Percentiles rank a stretch among this genome's conserved stretches.
These are phyloP conservation scores for Ceratobasidium sp. DNA, from an alignment of 1,284 basidiomycete species.

Conservation along the genomic window DNA sequence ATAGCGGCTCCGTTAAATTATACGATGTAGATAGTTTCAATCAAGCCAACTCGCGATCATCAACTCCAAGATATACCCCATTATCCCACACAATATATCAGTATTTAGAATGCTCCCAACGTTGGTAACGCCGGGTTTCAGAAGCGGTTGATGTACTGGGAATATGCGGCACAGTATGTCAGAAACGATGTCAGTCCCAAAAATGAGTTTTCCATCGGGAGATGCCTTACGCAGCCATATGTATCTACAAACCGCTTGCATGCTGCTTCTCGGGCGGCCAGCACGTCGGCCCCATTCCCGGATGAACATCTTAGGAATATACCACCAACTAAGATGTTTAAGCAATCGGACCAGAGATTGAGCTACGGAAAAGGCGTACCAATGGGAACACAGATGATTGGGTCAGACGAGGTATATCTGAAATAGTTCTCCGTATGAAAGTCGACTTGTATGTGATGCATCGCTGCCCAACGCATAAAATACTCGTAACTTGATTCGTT, in stretches of 20 bases:
- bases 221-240: background rate
- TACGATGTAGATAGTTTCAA: too few relatives aligned
- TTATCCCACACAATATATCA: too few relatives aligned
- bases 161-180: too few relatives aligned
- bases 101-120: too few relatives aligned
- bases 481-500: constrained; percentile 15
- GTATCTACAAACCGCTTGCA: background rate
- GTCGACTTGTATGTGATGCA: background rate
- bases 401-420: background rate
- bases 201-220: too few relatives aligned
- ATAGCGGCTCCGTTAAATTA: too few relatives aligned
- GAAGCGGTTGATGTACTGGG: too few relatives aligned
- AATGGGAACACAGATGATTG: constrained; percentile 7
- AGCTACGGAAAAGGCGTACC: background rate
- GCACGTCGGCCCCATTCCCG: background rate
- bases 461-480: constrained; percentile 20
- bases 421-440: background rate
- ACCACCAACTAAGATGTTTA: constrained; percentile 1
- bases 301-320: background rate
- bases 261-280: background rate
- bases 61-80: too few relatives aligned
- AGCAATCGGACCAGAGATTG: too few relatives aligned
- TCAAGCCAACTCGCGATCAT: too few relatives aligned
- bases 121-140: too few relatives aligned
- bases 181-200: too few relatives aligned